A percentile compares a stretch with the other conserved stretches of the same genome.
Evolutionary conservation across 805 yeast genomes (phyloP).

Genomic region (Millerago galiae): DNA sequence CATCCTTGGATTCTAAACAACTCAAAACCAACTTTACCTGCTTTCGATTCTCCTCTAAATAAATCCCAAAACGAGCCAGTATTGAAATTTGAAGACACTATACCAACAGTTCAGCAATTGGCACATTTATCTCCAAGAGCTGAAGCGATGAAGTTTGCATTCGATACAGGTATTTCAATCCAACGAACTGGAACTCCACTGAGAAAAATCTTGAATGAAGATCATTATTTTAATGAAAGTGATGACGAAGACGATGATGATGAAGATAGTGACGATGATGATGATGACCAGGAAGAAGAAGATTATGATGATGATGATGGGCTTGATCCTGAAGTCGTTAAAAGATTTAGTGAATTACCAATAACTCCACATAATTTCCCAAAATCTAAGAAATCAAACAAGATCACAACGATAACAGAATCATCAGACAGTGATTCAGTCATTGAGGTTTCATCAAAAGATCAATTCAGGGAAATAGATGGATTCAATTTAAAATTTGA

Average conservation of each 20-base stretch:
- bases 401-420: not conserved
- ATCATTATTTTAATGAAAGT: slow-evolving; percentile 22
- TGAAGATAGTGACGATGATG: slow-evolving; percentile 7
- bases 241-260: slow-evolving; percentile 17
- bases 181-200: slow-evolving; percentile 43
- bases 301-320: slow-evolving; percentile 4
- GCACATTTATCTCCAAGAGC: slow-evolving; percentile 57
- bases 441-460: not conserved
- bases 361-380: slow-evolving; percentile 16
- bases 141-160: slow-evolving; percentile 76
- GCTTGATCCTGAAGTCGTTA: slow-evolving; percentile 16
- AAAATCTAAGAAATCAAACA: not conserved
- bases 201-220: slow-evolving; percentile 19
- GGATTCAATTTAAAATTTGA: slow-evolving; percentile 22
- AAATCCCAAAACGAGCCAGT: slow-evolving; percentile 16
- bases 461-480: slow-evolving; percentile 15
- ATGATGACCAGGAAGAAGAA: slow-evolving; percentile 3
- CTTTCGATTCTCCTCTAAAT: slow-evolving; percentile 38
- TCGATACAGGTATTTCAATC: slow-evolving; percentile 80
- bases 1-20: slow-evolving; percentile 75
- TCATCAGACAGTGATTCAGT: not conserved
- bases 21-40: slow-evolving; percentile 32
- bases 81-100: slow-evolving; percentile 23
- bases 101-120: slow-evolving; percentile 13
- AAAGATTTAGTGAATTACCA: slow-evolving; percentile 15